Conservation (phyloP, 306 rosid genomes). For the Delonix regia region DNA sequence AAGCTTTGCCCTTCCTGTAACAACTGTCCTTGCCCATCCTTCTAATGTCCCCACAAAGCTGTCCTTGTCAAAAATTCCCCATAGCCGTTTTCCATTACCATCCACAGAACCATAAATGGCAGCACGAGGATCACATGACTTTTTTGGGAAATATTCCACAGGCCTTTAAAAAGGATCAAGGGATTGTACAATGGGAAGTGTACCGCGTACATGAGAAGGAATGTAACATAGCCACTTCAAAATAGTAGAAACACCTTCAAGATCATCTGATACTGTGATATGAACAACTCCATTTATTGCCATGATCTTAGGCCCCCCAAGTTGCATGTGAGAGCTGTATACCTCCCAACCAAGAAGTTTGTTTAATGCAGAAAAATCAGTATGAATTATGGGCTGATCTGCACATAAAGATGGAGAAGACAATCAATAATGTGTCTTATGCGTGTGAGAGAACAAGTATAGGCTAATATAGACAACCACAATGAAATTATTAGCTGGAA, state of each 20-base stretch:
- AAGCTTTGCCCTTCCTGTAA: conserved; percentile 95
- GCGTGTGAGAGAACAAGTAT: too few relatives aligned
- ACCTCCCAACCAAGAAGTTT: conserved; percentile 96
- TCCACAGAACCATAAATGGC: conserved; percentile 73
- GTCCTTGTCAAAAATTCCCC: conserved; percentile 91
- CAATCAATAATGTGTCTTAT: too few relatives aligned
- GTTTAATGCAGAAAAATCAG: conserved; percentile 93
- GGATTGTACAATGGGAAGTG: conserved; percentile 78
- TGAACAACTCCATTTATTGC: conserved; percentile 97
- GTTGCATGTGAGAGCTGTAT: too few relatives aligned
- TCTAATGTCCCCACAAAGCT: conserved; percentile 95
- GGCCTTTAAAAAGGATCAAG: conserved; percentile 86
- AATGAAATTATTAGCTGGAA: too few relatives aligned
- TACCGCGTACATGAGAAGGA: conserved; percentile 81
- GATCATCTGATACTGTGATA: conserved; percentile 91
- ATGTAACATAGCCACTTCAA: conserved; percentile 88
- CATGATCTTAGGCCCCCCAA: conserved; percentile 98
- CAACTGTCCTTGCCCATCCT: conserved; percentile 98
- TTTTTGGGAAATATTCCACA: conserved; percentile 84
- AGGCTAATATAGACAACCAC: too few relatives aligned
- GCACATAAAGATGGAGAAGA: too few relatives aligned
- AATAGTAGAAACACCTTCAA: conserved; percentile 90
- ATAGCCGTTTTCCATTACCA: conserved; percentile 77
- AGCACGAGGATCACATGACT: conserved; percentile 93
- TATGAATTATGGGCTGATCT: conserved; percentile 94